A percentile compares a stretch with the other conserved stretches of the same genome.
Conservation (phyloP, 768 basidiomycete species). For the Amanita polypyramis region DNA sequence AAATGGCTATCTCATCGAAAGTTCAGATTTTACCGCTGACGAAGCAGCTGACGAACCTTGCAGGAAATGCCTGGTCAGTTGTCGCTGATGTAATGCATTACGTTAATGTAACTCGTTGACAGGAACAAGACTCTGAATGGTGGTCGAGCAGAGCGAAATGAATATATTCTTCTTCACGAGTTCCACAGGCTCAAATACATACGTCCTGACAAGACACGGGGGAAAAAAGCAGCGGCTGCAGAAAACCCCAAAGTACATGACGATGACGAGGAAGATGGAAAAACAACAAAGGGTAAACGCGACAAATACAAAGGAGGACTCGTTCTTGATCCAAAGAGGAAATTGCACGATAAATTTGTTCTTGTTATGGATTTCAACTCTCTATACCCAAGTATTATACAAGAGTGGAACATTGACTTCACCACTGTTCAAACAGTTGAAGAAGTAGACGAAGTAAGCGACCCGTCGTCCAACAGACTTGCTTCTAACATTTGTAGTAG, state of each 20-base stretch:
- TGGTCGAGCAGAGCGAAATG: constrained; percentile 96
- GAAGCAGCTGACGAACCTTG: constrained; percentile 87
- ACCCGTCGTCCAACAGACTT: not conserved
- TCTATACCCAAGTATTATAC: constrained; percentile 97
- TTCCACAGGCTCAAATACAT: constrained; percentile 95
- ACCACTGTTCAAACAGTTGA: constrained; percentile 75
- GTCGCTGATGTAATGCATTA: not conserved
- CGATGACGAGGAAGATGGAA: constrained; percentile 49
- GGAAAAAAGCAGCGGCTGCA: constrained; percentile 52
- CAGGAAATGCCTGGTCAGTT: constrained; percentile 90
- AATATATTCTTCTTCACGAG: constrained; percentile 96
- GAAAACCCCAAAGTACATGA: constrained; percentile 38
- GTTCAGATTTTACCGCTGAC: constrained; percentile 93
- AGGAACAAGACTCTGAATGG: constrained; percentile 98
- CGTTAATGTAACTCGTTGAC: constrained; percentile 1
- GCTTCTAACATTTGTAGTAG: constrained; percentile 13
- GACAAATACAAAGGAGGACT: constrained; percentile 99
- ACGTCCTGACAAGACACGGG: constrained; percentile 89
- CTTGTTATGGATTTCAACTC: constrained; percentile 99
- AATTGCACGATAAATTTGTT: constrained; percentile 93
- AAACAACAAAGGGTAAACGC: constrained; percentile 55
- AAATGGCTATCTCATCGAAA: constrained; percentile 93
- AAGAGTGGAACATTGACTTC: constrained; percentile 99
- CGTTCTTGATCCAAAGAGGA: constrained; percentile 93
- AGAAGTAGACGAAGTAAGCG: constrained; percentile 45